Evolutionary conservation across 768 basidiomycete species (phyloP), one percentile per base, ranked within the genome.

Genomic region (Mycena haematopus): DNA sequence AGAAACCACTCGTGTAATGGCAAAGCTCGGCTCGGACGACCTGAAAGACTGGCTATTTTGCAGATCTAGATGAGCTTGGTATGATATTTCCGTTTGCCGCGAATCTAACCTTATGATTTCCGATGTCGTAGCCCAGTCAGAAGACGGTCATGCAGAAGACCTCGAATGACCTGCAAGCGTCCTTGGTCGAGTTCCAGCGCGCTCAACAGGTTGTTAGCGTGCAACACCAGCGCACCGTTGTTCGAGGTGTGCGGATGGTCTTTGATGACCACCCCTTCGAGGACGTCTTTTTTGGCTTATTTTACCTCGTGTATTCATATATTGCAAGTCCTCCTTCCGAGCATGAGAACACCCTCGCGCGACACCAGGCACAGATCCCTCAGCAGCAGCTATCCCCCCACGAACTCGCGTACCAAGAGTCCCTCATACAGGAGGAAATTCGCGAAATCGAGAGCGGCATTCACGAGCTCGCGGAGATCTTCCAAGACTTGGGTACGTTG

Each of bases 381-480:
- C 89, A 92, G 70, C 78, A 79, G 8, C 89, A 90, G 63, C 77
- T 94, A 15, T 93, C 92, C 1, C 92, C 93, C 0, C 90, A 92
- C 63, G 96, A 98, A 75, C 84, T 99, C 21, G 93, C 93, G 14
- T 96, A 96, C 72, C 96, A 99, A 73, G 96, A 99, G 72, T 92
- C 93, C 10, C 78, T 99, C 38, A 95, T 97, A 56, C 88, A 91
- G 52, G 97, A 99, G 0, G 97, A 99, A 70, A 99, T 99, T 56
- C 86, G 92, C 56, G 95, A 99, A 73, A 99, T 99, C 56, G 97
- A 99, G 76, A 89, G 87, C 6, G 96, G 97, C 9, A 98, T 99
- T 57, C 95, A 96, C 70, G 97, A 99, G 74, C 77, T 99, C 46
- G 86, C 92, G 22, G 94, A 98, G 75, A 98, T 99, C 72, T 99